Conservation (phyloP, 2,329 filamentous ascomycete species). For the Aureobasidium musti region DNA sequence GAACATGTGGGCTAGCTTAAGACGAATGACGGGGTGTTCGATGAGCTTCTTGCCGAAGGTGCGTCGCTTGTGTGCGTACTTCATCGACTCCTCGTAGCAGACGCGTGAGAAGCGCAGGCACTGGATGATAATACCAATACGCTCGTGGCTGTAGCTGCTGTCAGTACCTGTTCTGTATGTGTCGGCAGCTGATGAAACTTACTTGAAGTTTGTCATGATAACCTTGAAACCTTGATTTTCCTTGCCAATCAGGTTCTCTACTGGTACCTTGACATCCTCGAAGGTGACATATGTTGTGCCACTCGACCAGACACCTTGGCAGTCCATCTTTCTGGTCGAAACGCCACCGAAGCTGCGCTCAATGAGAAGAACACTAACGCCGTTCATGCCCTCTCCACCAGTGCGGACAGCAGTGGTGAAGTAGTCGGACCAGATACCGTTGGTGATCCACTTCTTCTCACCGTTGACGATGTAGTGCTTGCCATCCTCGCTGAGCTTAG, state of each 20-base stretch:
- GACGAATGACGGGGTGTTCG: slow-evolving; percentile 93
- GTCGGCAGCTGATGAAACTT: slow-evolving; percentile 56
- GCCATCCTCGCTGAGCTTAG: slow-evolving; percentile 89
- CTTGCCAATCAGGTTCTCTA: slow-evolving; percentile 98
- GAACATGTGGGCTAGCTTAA: slow-evolving; percentile 98
- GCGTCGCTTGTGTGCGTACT: slow-evolving; percentile 94
- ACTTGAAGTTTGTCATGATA: slow-evolving; percentile 93
- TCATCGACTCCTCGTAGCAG: slow-evolving; percentile 94
- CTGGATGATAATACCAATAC: slow-evolving; percentile 98
- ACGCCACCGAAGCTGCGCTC: slow-evolving; percentile 84
- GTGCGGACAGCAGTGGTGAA: slow-evolving; percentile 97
- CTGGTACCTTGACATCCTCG: slow-evolving; percentile 97
- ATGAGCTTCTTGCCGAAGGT: slow-evolving; percentile 97
- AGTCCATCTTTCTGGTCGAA: slow-evolving; percentile 93
- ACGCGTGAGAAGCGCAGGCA: slow-evolving; percentile 92
- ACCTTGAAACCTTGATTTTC: slow-evolving; percentile 98
- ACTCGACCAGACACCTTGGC: slow-evolving; percentile 93
- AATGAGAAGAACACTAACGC: slow-evolving; percentile 85
- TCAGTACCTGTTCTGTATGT: slow-evolving; percentile 49
- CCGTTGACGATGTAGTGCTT: slow-evolving; percentile 99
- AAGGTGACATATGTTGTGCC: slow-evolving; percentile 98
- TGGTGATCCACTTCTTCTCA: slow-evolving; percentile 99
- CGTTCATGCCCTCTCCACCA: slow-evolving; percentile 83
- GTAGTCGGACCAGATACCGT: slow-evolving; percentile 89
- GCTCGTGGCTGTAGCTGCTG: slow-evolving; percentile 94